Evolutionary conservation across 2,329 filamentous ascomycete genomes (phyloP), one percentile per base, ranked within the genome.

Genomic region (Colletotrichum ledebouriae): DNA sequence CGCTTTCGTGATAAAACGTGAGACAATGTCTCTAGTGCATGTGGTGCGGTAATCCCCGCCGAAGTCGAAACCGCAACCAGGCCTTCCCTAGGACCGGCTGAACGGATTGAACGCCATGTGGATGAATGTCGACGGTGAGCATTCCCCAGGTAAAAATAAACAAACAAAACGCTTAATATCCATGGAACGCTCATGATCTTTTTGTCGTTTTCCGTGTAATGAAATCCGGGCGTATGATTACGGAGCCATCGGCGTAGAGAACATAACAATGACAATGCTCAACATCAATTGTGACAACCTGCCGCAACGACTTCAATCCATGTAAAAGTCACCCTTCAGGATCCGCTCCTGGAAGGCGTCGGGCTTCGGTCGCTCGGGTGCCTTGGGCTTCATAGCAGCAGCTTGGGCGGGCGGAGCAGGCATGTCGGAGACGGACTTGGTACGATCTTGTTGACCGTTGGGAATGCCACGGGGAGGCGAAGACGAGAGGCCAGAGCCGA

Each of bases 271-370:
- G 53, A 57, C 52, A 17, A 39, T 47, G 6, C 11, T 67, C 13
- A 53, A 57, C 63, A 39, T 46, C 7, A 29, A 37, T 53, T 29
- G 44, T 41, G 25, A 42, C 25, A 56, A 47, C 25, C 47, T 25
- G 34, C 25, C 42, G 13, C 7, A 6, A 39, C 17, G n/a, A n/a
- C 22, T 69, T 85, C 85, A 97, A 77, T 98, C 94, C 94, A 98
- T 98, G 83, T 96, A 96, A 76, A 99, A 98, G 76, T 99, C 96
- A 52, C 95, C 96, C 83, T 97, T 96, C 73, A 99, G 86, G 75
- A 99, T 98, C 73, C 97, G 90, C 86, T 99, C 96, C 80, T 98
- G 94, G 83, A 98, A 96, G 71, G 92, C 92, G 82, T 99, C 96
- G 34, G 95, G 94, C 84, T 95, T 97, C 72, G 85, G 85, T 42